Evolutionary conservation across 2,329 filamentous ascomycete species (phyloP).

Genomic region (Trichothecium sympodiale): DNA sequence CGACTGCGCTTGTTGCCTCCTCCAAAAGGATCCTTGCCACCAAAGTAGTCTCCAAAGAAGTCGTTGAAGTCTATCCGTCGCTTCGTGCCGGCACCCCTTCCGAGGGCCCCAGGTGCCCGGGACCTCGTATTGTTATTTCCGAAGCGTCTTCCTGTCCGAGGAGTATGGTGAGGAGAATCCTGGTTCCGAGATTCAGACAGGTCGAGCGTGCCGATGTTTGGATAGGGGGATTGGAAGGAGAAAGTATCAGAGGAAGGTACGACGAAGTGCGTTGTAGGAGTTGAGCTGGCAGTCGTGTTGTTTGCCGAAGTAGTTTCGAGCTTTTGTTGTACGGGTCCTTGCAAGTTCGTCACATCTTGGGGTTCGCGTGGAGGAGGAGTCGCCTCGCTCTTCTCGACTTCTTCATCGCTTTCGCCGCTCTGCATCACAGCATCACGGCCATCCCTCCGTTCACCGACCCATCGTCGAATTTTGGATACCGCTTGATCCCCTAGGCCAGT

Average conservation of each 20-base stretch:
- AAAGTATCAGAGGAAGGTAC: constrained; percentile 52
- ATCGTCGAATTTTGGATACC: constrained; percentile 49
- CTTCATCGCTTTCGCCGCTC: constrained; percentile 57
- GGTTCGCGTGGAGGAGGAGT: constrained; percentile 35
- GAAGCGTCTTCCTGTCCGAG: neutral
- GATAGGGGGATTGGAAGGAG: constrained; percentile 57
- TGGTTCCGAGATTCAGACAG: constrained; percentile 40
- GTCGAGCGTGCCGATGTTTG: constrained; percentile 50
- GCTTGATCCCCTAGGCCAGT: constrained; percentile 72
- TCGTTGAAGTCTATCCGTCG: constrained; percentile 63
- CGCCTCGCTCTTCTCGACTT: constrained; percentile 49
- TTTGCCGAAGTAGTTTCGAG: too few relatives aligned
- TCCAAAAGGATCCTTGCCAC: constrained; percentile 49
- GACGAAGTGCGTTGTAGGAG: constrained; percentile 17
- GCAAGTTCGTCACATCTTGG: constrained; percentile 26
- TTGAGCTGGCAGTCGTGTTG: neutral
- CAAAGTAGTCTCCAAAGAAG: constrained; percentile 60
- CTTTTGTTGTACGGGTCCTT: too few relatives aligned
- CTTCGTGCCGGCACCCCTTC: constrained; percentile 59
- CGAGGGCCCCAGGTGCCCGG: constrained; percentile 26
- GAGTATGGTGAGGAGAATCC: neutral
- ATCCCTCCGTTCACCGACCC: constrained; percentile 60
- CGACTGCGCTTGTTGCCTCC: constrained; percentile 38
- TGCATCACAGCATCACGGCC: constrained; percentile 44
- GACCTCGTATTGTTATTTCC: constrained; percentile 4